A percentile compares a stretch with the other conserved stretches of the same genome.
phyloP scores from a whole-genome alignment of 495 filamentous ascomycete species.

The Penicillium canescens region DNA sequence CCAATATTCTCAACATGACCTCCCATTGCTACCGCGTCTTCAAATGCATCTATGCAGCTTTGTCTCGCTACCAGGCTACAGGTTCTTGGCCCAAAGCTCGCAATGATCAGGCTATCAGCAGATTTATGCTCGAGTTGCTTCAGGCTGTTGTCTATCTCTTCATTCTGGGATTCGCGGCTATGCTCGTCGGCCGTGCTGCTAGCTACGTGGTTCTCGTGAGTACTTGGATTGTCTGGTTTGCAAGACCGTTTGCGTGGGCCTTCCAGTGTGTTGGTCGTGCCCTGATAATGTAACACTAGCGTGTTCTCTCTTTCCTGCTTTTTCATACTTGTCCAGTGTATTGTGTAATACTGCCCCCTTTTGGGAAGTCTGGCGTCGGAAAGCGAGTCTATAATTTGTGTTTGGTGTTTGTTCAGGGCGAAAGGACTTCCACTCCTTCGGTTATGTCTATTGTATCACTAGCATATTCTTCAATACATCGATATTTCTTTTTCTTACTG shows the following conservation, averaged over 20 bases:
- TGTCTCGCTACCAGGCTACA: slow-evolving; percentile 36
- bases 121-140: slow-evolving; percentile 33
- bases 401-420: neutral
- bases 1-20: slow-evolving; percentile 35
- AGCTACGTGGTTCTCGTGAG: slow-evolving; percentile 38
- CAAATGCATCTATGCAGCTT: slow-evolving; percentile 22
- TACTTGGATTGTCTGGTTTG: slow-evolving; percentile 46
- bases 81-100: slow-evolving; percentile 34
- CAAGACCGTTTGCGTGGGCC: slow-evolving; percentile 37
- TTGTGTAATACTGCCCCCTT: neutral
- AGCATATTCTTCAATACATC: slow-evolving; percentile 2
- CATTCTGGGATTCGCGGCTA: slow-evolving; percentile 33
- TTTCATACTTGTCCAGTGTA: neutral
- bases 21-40: slow-evolving; percentile 40
- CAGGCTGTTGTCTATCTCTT: slow-evolving; percentile 40
- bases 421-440: neutral
- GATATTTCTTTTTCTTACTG: too few species aligned
- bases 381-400: neutral
- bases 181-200: slow-evolving; percentile 33
- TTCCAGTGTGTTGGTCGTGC: slow-evolving; percentile 32
- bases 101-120: slow-evolving; percentile 30
- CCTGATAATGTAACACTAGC: slow-evolving; percentile 18
- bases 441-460: neutral
- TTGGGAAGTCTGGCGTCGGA: neutral
- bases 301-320: neutral